Evolutionary conservation across 371 early-diverging fungal species (phyloP).

Genomic region (Mortierella sp.): DNA sequence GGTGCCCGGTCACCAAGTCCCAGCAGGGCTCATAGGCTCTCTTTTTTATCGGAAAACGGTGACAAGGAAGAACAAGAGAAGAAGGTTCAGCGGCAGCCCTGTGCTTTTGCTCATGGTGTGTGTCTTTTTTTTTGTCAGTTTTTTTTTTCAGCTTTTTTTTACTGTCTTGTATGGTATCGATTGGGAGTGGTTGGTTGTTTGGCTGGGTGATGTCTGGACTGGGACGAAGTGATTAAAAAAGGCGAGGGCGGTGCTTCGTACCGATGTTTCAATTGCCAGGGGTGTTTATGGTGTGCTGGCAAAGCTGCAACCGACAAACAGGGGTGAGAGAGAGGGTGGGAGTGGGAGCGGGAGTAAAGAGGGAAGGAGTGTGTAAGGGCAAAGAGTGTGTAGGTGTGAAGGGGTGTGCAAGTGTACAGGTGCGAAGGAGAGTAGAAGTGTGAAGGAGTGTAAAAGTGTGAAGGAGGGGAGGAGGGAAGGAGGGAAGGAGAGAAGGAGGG

Average conservation of each 20-base stretch:
- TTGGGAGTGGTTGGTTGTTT: not conserved
- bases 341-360: not conserved
- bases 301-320: not conserved
- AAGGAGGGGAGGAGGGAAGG: no score
- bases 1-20: not conserved
- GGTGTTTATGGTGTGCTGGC: not conserved
- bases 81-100: not conserved
- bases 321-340: not conserved
- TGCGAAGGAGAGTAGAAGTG: not conserved
- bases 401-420: not conserved
- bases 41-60: not conserved
- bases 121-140: not conserved
- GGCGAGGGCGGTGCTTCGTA: not conserved
- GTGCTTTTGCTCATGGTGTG: not conserved
- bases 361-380: not conserved
- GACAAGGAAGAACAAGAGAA: no score
- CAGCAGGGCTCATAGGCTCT: constrained; percentile 5
- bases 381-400: not conserved
- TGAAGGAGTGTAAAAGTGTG: no score
- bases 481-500: not conserved
- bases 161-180: not conserved
- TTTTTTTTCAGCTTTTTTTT: not conserved
- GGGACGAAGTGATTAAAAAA: not conserved
- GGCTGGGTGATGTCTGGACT: not conserved
- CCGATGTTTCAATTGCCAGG: not conserved